Evolutionary conservation across 2,329 filamentous ascomycete species (phyloP), one percentile per base, ranked within the genome.

Genomic region (Aspergillus pseudotamarii): DNA sequence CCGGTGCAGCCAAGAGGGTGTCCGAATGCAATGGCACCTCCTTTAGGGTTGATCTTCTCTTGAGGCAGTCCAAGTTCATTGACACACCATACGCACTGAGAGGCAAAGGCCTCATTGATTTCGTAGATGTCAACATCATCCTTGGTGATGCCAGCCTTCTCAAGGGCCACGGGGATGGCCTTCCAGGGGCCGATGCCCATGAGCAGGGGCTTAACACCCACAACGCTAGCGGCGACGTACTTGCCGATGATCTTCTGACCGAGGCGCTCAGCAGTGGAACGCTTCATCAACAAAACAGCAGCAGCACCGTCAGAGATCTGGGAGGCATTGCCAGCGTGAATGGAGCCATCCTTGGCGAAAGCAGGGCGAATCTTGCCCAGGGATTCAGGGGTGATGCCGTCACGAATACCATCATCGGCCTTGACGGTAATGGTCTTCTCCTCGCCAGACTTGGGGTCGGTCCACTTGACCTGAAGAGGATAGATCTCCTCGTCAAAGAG

Each of bases 71-170:
- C 90, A 26, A 99, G 87, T 84, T 97, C 89, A 73, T 95, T 92
- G 67, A 92, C 88, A 79, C 93, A 97, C 91, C 91, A 98, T 69
- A 98, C 80, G 80, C 93, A 97, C 85, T 98, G 94, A 67, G 88
- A 92, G 36, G 95, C 95, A 79, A 99, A 99, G 1, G 95, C 95
- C 86, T 99, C 95, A 84, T 99, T 99, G 86, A 99, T 97, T 87
- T 99, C 95, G 75, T 88, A 98, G 75, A 98, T 94, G 77, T 98
- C 95, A 34, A 99, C 93, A 70, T 98, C 94, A 62, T 96, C 90
- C 80, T 90, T 92, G 76, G 84, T 85, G 72, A 99, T 88, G 64
- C 94, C 93, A 0, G 94, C 92, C 78, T 95, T 94, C 76, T 92
- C 86, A 61, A 97, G 89, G 4, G 92, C 94, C 76, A 94, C 91